Base-by-base conservation (phyloP, 2,329 filamentous ascomycete genomes). In the Pseudocercospora crystallina region DNA sequence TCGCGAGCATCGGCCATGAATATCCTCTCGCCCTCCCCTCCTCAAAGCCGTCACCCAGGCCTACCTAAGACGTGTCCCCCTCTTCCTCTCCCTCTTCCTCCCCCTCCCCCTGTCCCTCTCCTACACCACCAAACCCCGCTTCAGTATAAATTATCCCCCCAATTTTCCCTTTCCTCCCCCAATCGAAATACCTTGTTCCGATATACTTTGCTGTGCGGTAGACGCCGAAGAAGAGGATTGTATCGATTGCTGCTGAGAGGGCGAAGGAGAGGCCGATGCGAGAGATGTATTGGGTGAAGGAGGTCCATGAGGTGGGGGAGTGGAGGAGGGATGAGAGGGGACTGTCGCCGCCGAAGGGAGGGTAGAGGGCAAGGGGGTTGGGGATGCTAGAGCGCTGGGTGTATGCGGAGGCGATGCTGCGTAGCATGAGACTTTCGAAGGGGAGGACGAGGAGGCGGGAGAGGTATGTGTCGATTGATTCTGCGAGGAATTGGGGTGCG, bases 251-350 rank as follows among this genome's bases (percentile, higher is more conserved):
- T 9, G 47, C 33, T 11, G 51, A 42, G 14, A 65, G 39, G 2
- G 58, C 56, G 12, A 65, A 40, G 4, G 55, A 50, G 9, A 66
- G 52, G 8, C 62, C 61, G 10, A 64, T 40, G 14, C 61, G 59
- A 32, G 53, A 56, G 26, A 47, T 29, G 15, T 60, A 58, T 13
- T 46, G 32, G 1, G 35, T 41, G 12, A 32, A 20, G 8, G 31
- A 11, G 26, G n/a, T 9, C 43, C 52, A 39, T 2, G 49, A 38
- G 3, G 49, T 26, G 7, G 51, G 53, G 9, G 20, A 43, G 8
- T 12, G 29, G 5, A 49, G 10, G 5, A 53, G n/a, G 2, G 8
- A 5, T 2, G 40, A 37, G 7, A 51, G 12, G 8, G 49, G 54
- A 3, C 20, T n/a, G n/a, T 46, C 53, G 37, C 57, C 48, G 11